Percentiles rank a stretch among this genome's conserved stretches.
Conservation (phyloP, 139 green algal species). For the Volvox africanus region DNA sequence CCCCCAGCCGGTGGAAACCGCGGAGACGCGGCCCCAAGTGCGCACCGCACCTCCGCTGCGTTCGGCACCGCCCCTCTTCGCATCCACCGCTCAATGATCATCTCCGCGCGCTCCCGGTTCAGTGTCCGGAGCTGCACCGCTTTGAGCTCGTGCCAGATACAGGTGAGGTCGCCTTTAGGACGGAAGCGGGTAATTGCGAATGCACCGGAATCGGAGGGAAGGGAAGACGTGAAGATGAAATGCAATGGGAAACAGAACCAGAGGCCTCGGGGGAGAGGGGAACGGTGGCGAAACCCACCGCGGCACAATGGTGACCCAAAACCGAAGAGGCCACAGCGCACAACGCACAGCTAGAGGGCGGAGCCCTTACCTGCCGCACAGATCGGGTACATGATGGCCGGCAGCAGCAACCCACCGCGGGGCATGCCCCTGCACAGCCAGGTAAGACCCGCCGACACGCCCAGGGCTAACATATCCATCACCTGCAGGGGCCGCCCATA, state of each 20-base stretch:
- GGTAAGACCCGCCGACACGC: conserved; percentile 70
- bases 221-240: too few species aligned
- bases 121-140: conserved; percentile 88
- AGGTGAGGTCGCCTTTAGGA: conserved; percentile 70
- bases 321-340: too few species aligned
- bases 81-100: conserved; percentile 82
- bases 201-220: too few species aligned
- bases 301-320: too few species aligned
- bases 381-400: conserved; percentile 42
- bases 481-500: conserved; percentile 68
- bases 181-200: too few species aligned
- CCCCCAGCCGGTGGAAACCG: too few species aligned
- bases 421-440: conserved; percentile 57
- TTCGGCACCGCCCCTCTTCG: conserved; percentile 54
- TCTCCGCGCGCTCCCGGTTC: conserved; percentile 89
- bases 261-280: too few species aligned
- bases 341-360: too few species aligned
- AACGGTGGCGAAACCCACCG: too few species aligned
- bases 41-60: conserved; percentile 60
- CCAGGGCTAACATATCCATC: conserved; percentile 90
- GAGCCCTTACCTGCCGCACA: conserved; percentile 21
- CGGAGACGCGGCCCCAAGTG: background rate
- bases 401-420: conserved; percentile 23
- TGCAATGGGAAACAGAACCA: too few species aligned
- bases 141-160: conserved; percentile 87